Evolutionary conservation across 495 filamentous ascomycete genomes (phyloP).

Genomic region (Aspergillus egyptiacus): DNA sequence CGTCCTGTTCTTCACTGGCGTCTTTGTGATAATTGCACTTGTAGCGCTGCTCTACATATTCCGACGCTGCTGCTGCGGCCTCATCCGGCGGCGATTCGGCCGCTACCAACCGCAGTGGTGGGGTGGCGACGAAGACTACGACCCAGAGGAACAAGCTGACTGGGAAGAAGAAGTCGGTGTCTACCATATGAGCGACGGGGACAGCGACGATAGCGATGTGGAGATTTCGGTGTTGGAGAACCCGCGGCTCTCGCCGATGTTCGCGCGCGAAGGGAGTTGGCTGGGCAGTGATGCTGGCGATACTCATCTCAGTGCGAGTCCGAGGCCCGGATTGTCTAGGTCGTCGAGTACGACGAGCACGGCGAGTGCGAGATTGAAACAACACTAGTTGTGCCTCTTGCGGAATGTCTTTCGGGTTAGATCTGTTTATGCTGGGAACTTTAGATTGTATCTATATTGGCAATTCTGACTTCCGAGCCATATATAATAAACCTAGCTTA

Average conservation of each 20-base stretch:
- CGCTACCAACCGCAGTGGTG: not conserved
- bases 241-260: not conserved
- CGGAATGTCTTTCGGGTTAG: too few relatives aligned
- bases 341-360: not conserved
- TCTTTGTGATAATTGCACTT: not conserved
- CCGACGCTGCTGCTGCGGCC: not conserved
- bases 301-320: not conserved
- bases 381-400: too few relatives aligned
- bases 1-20: not conserved
- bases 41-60: not conserved
- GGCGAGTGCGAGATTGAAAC: not conserved
- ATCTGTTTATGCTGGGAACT: too few relatives aligned
- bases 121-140: not conserved
- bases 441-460: too few relatives aligned
- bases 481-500: too few relatives aligned
- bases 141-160: not conserved
- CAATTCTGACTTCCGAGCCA: too few relatives aligned
- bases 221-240: constrained; percentile 1
- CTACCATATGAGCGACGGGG: not conserved
- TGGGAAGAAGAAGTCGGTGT: not conserved
- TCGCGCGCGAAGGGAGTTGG: not conserved
- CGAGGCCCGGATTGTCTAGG: not conserved
- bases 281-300: not conserved
- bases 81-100: not conserved
- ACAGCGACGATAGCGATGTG: constrained; percentile 2